A percentile compares a stretch with the other conserved stretches of the same genome.
Conservation (phyloP, 352 stramenopile genomes). For the Globisporangium megalacanthum region DNA sequence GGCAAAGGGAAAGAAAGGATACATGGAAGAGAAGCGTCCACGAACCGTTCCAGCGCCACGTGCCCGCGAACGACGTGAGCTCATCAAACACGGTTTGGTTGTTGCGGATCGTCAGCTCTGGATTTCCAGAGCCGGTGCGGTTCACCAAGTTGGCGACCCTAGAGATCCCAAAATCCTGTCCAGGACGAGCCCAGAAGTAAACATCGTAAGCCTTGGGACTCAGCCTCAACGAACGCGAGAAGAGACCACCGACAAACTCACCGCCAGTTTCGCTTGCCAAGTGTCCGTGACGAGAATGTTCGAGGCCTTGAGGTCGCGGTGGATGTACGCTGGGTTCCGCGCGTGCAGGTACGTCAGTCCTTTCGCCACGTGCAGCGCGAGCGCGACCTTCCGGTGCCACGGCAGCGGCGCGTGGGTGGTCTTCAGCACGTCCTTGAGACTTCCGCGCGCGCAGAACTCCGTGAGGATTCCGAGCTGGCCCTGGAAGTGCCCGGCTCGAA, state of each 20-base stretch:
- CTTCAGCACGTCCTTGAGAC: constrained; percentile 55
- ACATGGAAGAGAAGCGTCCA: not conserved
- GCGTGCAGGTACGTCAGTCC: constrained; percentile 75
- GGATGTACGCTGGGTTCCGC: constrained; percentile 60
- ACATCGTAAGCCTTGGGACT: not conserved
- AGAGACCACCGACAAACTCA: constrained; percentile 1
- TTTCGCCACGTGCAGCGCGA: constrained; percentile 64
- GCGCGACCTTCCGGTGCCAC: constrained; percentile 55
- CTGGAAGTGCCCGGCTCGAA: constrained; percentile 55
- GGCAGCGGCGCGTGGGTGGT: constrained; percentile 43
- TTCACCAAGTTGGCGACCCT: constrained; percentile 55
- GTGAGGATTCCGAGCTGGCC: constrained; percentile 59
- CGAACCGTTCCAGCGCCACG: constrained; percentile 58
- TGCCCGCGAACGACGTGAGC: constrained; percentile 52
- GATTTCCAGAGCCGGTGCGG: constrained; percentile 23
- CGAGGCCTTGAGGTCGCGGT: constrained; percentile 65
- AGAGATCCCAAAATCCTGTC: constrained; percentile 64
- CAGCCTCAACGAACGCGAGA: not conserved
- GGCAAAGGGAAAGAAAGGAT: no score
- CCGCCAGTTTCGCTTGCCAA: constrained; percentile 68
- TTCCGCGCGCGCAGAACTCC: constrained; percentile 62
- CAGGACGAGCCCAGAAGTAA: not conserved
- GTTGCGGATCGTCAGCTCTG: constrained; percentile 16
- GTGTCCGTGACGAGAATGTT: constrained; percentile 77
- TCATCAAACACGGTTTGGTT: constrained; percentile 21